Evolutionary conservation across 2,329 filamentous ascomycete species (phyloP).

Genomic region (Boeremia lycopersici): DNA sequence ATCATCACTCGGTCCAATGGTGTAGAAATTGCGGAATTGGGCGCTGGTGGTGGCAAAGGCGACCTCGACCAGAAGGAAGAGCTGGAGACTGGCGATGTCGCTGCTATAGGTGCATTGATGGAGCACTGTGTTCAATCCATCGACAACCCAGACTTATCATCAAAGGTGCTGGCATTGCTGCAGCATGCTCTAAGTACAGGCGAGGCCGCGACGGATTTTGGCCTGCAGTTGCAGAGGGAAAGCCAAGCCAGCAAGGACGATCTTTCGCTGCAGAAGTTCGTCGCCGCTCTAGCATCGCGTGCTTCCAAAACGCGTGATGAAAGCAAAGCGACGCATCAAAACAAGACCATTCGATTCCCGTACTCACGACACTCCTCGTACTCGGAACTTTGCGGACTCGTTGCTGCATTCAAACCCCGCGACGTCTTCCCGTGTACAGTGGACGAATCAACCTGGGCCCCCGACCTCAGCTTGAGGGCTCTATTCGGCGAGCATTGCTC

Average conservation of each 20-base stretch:
- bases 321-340: slow-evolving; percentile 1
- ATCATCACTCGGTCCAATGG: slow-evolving; percentile 73
- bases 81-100: slow-evolving; percentile 62
- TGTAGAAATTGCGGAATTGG: slow-evolving; percentile 71
- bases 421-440: slow-evolving; percentile 84
- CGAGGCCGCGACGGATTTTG: slow-evolving; percentile 34
- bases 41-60: slow-evolving; percentile 78
- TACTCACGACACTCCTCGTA: slow-evolving; percentile 93
- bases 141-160: slow-evolving; percentile 40
- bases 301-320: slow-evolving; percentile 6
- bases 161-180: slow-evolving; percentile 46
- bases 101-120: slow-evolving; percentile 59
- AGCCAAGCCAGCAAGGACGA: slow-evolving; percentile 28
- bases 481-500: slow-evolving; percentile 77
- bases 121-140: slow-evolving; percentile 55
- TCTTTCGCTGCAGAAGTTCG: slow-evolving; percentile 40
- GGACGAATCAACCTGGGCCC: slow-evolving; percentile 66
- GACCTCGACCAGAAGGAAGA: slow-evolving; percentile 73
- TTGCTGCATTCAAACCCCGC: slow-evolving; percentile 70
- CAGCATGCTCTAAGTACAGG: slow-evolving; percentile 24
- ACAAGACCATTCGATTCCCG: slow-evolving; percentile 64
- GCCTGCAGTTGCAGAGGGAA: slow-evolving; percentile 33
- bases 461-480: slow-evolving; percentile 65
- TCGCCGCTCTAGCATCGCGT: slow-evolving; percentile 35
- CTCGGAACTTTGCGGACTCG: slow-evolving; percentile 73